Evolutionary conservation across 371 early-diverging fungal species (phyloP), one percentile per base, ranked within the genome.

Genomic region (Actinomucor elegans): DNA sequence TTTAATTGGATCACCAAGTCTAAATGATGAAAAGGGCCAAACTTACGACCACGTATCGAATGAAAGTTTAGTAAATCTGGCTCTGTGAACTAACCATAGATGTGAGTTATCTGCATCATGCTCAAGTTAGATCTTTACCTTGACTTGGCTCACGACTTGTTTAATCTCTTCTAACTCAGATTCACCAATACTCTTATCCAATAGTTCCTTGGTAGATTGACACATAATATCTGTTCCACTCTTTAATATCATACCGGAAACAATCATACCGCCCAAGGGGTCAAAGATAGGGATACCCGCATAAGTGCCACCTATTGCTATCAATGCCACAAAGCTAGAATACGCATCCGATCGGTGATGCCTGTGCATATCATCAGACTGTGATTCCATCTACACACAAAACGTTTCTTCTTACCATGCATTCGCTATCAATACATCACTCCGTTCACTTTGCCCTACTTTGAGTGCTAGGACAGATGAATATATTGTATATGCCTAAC

Each of bases 311-410:
- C 67, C 76, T 41, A 87, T 84, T 5, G 87, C 84, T 20, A 69
- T 80, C 0, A 84, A 62, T 0, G 87, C 81, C 17, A 87, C 80
- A n/a, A 80, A 40, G 42, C 85, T 84, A 14, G 88, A 80, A 69
- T 75, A 70, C 4, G 88, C 84, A 54, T 87, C 88, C 55, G 81
- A 79, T 35, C 87, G 80, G 53, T 87, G 87, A 48, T 87, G 87
- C 87, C 77, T 77, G 23, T 9, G 4, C 28, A 17, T 26, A 45
- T 9, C n/a, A 20, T 3, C 21, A 24, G 23, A 14, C 28, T 9
- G 4, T 34, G 18, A 43, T 24, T 32, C n/a, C 14, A 38, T 24
- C n/a, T 35, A 2, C 34, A 46, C 1, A 3, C 29, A 21, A 21
- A 45, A 4, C 15, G 11, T 31, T 27, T 52, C 1, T 20, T 20